A percentile compares a stretch with the other conserved stretches of the same genome.
phyloP scores from a whole-genome alignment of 2,329 filamentous ascomycete species.

The Cryphonectria nitschkei region DNA sequence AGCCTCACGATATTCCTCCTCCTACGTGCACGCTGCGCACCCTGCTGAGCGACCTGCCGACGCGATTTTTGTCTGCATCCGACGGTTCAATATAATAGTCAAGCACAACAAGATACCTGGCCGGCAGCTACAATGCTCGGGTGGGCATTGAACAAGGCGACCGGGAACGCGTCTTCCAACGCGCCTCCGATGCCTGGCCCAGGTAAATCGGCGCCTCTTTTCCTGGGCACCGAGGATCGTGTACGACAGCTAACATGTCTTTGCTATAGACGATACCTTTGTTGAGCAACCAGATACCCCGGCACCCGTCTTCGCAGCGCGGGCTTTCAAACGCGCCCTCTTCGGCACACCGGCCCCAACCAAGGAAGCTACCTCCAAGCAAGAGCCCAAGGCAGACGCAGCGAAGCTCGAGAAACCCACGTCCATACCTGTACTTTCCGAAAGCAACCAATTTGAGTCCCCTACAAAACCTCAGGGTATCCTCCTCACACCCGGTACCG shows the following conservation, averaged over 20 bases:
- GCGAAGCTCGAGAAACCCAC: conserved; percentile 33
- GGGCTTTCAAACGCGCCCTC: conserved; percentile 65
- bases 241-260: conserved; percentile 2
- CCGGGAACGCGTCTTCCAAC: conserved; percentile 36
- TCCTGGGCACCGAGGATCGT: background rate
- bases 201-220: conserved; percentile 14
- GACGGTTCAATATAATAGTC: conserved; percentile 11
- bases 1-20: background rate
- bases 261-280: conserved; percentile 46
- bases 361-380: conserved; percentile 26
- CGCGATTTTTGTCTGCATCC: conserved; percentile 23
- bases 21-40: background rate
- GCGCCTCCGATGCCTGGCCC: conserved; percentile 36
- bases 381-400: conserved; percentile 34
- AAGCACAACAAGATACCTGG: background rate
- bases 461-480: conserved; percentile 61
- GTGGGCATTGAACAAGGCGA: conserved; percentile 58
- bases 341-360: conserved; percentile 60
- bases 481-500: conserved; percentile 66
- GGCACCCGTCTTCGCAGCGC: conserved; percentile 67
- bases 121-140: conserved; percentile 52
- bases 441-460: conserved; percentile 40
- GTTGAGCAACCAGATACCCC: conserved; percentile 66
- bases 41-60: conserved; percentile 32
- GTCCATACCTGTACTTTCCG: background rate